Evolutionary conservation across 73 alveolate species (phyloP).

Genomic region (Tetrahymena thermophila): DNA sequence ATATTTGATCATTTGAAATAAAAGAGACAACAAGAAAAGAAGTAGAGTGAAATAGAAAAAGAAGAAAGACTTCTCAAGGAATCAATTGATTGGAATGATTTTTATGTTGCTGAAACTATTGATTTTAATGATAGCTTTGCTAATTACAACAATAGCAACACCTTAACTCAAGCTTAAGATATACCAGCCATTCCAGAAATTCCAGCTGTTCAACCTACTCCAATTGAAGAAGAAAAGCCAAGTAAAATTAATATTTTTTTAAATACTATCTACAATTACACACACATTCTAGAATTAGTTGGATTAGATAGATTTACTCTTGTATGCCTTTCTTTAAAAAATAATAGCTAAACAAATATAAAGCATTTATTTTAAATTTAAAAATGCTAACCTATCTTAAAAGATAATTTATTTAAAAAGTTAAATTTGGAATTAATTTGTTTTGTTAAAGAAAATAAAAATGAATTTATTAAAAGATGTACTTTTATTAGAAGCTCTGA

Average conservation of each 20-base stretch:
- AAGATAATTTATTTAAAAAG: no score
- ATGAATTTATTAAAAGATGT: no score
- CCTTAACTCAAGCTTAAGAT: slow-evolving; percentile 39
- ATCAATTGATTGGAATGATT: slow-evolving; percentile 95
- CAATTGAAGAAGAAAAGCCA: slow-evolving; percentile 12
- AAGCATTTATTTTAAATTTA: no score
- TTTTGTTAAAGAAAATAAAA: no score
- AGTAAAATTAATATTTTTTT: slow-evolving; percentile 9
- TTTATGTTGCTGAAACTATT: slow-evolving; percentile 86
- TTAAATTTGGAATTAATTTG: no score
- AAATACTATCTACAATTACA: no score
- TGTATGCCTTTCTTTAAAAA: no score
- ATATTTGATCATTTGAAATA: slow-evolving; percentile 65
- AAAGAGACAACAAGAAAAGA: slow-evolving; percentile 60
- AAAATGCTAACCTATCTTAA: no score
- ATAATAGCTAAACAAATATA: no score
- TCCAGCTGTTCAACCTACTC: slow-evolving; percentile 24
- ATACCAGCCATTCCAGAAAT: slow-evolving; percentile 49
- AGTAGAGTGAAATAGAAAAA: slow-evolving; percentile 59
- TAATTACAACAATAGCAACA: neutral
- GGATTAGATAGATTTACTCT: no score
- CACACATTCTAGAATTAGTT: no score
- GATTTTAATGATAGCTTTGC: slow-evolving; percentile 76
- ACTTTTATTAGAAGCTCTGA: no score
- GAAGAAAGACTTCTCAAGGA: slow-evolving; percentile 56